These are phyloP conservation scores for Zygotorulaspora sp. DNA, from an alignment of 805 yeast genomes.

Conservation along the genomic window DNA sequence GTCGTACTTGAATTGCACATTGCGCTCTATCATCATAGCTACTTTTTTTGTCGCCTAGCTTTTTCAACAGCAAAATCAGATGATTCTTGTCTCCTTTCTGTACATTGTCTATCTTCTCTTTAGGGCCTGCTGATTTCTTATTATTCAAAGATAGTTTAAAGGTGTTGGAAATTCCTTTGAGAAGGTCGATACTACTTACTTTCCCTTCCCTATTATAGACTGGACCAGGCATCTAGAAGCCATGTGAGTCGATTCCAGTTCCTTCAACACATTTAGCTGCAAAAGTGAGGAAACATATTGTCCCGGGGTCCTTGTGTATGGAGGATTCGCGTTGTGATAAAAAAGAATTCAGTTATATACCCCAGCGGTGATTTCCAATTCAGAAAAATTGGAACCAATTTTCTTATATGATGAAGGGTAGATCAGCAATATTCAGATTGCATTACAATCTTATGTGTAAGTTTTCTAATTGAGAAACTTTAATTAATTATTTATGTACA, in stretches of 20 bases:
- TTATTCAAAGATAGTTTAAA: constrained; percentile 3
- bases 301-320: no score
- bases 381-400: no score
- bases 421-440: background rate
- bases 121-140: constrained; percentile 2
- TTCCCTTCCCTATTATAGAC: constrained; percentile 7
- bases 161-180: constrained; percentile 5
- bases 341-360: no score
- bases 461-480: no score
- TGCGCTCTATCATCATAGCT: constrained; percentile 35
- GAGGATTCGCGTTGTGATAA: no score
- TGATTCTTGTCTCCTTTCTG: constrained; percentile 18
- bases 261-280: no score
- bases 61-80: constrained; percentile 6
- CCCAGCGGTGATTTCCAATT: no score
- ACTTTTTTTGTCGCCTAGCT: constrained; percentile 8
- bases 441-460: no score
- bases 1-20: constrained; percentile 49
- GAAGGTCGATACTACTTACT: constrained; percentile 10
- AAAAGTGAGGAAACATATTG: no score
- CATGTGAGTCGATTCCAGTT: no score
- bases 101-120: constrained; percentile 5
- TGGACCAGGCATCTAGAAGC: constrained; percentile 14
- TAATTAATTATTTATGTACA: no score
- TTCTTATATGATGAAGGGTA: background rate